A percentile compares a stretch with the other conserved stretches of the same genome.
phyloP scores from a whole-genome alignment of 2,329 filamentous ascomycete genomes.

The Penicillium nordicum region DNA sequence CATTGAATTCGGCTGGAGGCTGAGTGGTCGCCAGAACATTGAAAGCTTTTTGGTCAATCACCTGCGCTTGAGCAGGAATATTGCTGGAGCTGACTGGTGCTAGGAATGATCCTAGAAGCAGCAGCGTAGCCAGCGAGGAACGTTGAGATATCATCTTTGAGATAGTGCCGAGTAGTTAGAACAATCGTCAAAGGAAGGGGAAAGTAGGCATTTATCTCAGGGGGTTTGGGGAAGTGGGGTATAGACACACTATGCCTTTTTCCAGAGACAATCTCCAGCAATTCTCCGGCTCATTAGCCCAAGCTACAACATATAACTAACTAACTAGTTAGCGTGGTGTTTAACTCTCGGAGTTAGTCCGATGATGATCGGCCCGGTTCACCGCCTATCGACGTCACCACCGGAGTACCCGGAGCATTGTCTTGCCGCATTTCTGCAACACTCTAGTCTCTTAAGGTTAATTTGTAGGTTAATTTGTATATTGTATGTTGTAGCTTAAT shows the following conservation, averaged over 20 bases:
- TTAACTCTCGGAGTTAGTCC: background rate
- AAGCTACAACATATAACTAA: background rate
- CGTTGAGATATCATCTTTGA: background rate
- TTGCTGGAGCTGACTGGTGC: slow-evolving; percentile 10
- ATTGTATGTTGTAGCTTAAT: background rate
- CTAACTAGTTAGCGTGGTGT: background rate
- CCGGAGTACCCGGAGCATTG: too few relatives aligned
- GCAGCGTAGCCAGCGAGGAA: background rate
- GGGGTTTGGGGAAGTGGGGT: background rate
- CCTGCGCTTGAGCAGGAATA: slow-evolving; percentile 17
- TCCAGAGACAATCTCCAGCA: background rate
- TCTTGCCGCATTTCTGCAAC: background rate
- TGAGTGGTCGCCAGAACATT: slow-evolving; percentile 18
- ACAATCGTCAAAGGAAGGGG: background rate
- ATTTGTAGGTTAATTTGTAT: background rate
- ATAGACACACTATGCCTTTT: background rate
- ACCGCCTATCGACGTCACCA: background rate
- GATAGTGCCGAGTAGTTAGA: background rate
- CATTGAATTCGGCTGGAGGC: slow-evolving; percentile 14
- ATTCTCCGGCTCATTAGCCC: background rate
- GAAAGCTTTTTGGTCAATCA: slow-evolving; percentile 16
- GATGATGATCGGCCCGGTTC: background rate
- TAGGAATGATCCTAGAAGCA: background rate
- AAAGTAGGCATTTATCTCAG: background rate
- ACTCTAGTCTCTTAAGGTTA: background rate